These are phyloP conservation scores for Ganoderma sinense DNA, from an alignment of 1,284 basidiomycete genomes.

Conservation along the genomic window DNA sequence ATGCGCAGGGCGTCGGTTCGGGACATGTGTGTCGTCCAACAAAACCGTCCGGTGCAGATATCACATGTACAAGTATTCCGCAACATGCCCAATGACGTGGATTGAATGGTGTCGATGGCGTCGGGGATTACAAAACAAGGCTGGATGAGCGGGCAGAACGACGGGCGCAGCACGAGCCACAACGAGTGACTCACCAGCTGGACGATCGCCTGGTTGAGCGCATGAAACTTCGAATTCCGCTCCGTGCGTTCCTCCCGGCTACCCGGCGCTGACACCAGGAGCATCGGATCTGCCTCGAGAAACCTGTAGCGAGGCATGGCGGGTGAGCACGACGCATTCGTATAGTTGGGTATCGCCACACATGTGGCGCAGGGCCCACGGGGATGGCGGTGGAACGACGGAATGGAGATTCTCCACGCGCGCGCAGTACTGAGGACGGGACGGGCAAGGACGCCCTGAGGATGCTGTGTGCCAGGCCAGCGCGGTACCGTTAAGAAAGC, in stretches of 20 bases:
- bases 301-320: constrained; percentile 62
- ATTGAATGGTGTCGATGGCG: constrained; percentile 4
- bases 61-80: not conserved
- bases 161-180: constrained; percentile 5
- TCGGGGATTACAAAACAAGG: constrained; percentile 15
- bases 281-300: constrained; percentile 95
- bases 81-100: not conserved
- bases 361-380: not conserved
- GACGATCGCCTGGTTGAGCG: constrained; percentile 94
- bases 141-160: constrained; percentile 16
- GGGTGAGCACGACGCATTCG: constrained; percentile 16
- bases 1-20: not conserved
- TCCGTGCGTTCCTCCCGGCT: constrained; percentile 59
- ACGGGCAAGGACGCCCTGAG: not conserved
- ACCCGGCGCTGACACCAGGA: constrained; percentile 75
- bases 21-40: constrained; percentile 1
- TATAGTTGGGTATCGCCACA: constrained; percentile 8
- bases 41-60: not conserved
- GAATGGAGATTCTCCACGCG: constrained; percentile 7
- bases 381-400: constrained; percentile 5
- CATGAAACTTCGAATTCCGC: constrained; percentile 89
- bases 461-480: constrained; percentile 6
- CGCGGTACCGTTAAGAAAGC: not conserved
- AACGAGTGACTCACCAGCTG: constrained; percentile 73
- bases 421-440: not conserved